phyloP scores from a whole-genome alignment of 495 filamentous ascomycete species.

The Polyplosphaeria fusca region DNA sequence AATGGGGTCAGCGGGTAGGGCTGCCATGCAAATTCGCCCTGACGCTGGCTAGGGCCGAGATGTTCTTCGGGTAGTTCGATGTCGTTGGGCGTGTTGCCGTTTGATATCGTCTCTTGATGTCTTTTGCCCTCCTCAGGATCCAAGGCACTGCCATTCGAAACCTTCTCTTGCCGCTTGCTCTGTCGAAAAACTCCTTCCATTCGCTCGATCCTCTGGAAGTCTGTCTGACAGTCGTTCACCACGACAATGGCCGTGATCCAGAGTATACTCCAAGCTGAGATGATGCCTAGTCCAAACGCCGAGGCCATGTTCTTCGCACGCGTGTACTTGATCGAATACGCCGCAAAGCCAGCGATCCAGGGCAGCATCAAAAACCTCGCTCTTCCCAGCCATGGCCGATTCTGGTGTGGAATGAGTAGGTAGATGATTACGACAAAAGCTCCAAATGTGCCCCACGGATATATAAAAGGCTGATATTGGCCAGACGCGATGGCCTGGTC shows the following conservation, averaged over 20 bases:
- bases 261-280: slow-evolving; percentile 62
- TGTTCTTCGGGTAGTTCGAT: background rate
- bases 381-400: slow-evolving; percentile 47
- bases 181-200: slow-evolving; percentile 22
- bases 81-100: background rate
- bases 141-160: slow-evolving; percentile 36
- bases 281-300: slow-evolving; percentile 66
- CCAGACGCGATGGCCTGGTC: slow-evolving; percentile 40
- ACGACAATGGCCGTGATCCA: slow-evolving; percentile 63
- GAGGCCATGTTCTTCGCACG: slow-evolving; percentile 56
- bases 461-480: slow-evolving; percentile 50
- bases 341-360: slow-evolving; percentile 48
- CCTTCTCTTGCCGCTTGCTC: slow-evolving; percentile 35
- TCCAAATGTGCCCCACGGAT: slow-evolving; percentile 53
- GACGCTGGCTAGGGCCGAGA: slow-evolving; percentile 19
- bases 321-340: slow-evolving; percentile 44
- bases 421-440: slow-evolving; percentile 53
- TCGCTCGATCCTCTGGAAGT: slow-evolving; percentile 64
- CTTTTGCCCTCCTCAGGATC: background rate
- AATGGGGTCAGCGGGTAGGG: slow-evolving; percentile 60
- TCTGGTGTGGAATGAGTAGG: slow-evolving; percentile 57
- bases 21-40: slow-evolving; percentile 58
- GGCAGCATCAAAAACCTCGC: slow-evolving; percentile 55
- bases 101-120: background rate
- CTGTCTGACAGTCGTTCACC: slow-evolving; percentile 61